These are phyloP conservation scores for Daphne laureola DNA, from an alignment of 441 rosid genomes.

Conservation along the genomic window DNA sequence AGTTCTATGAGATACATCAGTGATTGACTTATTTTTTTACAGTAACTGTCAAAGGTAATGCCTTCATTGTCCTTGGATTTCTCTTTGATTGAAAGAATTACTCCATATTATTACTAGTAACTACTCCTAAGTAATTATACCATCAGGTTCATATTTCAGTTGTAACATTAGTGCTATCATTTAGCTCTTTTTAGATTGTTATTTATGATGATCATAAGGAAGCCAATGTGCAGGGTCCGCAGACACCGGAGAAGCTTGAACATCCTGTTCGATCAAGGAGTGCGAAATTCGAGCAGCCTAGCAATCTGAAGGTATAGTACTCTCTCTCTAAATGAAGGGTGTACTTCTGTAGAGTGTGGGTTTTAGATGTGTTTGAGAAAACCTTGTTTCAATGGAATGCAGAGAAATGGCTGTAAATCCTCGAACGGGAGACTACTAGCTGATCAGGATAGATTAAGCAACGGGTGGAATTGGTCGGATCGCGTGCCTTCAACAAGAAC, in stretches of 20 bases:
- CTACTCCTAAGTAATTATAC: no score
- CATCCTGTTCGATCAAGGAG: conserved; percentile 39
- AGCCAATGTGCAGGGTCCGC: conserved; percentile 48
- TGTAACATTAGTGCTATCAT: no score
- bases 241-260: conserved; percentile 78
- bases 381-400: conserved; percentile 12
- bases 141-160: no score
- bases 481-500: conserved; percentile 20
- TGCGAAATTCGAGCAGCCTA: conserved; percentile 40
- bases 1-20: no score
- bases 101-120: no score
- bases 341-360: background rate
- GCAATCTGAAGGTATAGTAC: conserved; percentile 42
- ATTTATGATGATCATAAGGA: no score
- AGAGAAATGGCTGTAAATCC: conserved; percentile 67
- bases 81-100: no score
- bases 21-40: no score
- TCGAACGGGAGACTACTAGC: conserved; percentile 26
- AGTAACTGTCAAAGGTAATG: no score
- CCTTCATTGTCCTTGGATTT: no score
- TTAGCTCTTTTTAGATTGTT: background rate
- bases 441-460: conserved; percentile 25
- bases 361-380: conserved; percentile 2
- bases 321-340: background rate
- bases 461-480: conserved; percentile 30